Base-by-base conservation (phyloP, 2,329 filamentous ascomycete genomes). In the Beauveria sp. region DNA sequence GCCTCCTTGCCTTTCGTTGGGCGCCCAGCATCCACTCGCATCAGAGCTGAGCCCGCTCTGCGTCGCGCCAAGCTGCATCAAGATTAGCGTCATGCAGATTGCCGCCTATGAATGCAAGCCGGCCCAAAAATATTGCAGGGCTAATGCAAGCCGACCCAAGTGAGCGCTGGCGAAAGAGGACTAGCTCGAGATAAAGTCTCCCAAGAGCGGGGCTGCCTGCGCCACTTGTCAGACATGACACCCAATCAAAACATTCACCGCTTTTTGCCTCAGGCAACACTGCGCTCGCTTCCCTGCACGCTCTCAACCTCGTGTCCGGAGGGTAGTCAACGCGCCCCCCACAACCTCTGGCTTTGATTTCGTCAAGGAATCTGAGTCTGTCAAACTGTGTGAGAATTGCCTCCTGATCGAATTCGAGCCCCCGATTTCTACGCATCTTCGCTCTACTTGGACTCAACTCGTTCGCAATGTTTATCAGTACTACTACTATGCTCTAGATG, bases 221-320 rank as follows among this genome's bases (percentile, higher is more conserved):
- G 50, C 61, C 55, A 59, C 61, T 59, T 50, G 50, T 34, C 18
- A 43, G 44, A 48, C 55, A 58, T 30, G 34, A 16, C 41, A 55
- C 5, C 61, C 61, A 62, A 62, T 62, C 61, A 62, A 30, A 24
- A 8, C 41, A 34, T 37, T 59, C 48, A 59, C 57, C 57, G 63
- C 63, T 61, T 61, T 64, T 61, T 66, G 66, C 66, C 66, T 65
- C 54, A 66, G 66, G 66, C 66, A 59, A 16, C 57, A 51, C 9
- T 50, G 61, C 63, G 30, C 51, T 16, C 18, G 24, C 34, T 46
- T 43, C 24, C 53, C 28, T 58, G 54, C 8, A 16, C n/a, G 22
- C 43, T 16, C 47, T 58, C 24, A 54, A 46, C 43, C 30, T 51
- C 41, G 48, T 16, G 30, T 47, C 24, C 54, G 26, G 58, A 61